Base-by-base conservation (phyloP, 306 rosid genomes). In the Cicer arietinum region DNA sequence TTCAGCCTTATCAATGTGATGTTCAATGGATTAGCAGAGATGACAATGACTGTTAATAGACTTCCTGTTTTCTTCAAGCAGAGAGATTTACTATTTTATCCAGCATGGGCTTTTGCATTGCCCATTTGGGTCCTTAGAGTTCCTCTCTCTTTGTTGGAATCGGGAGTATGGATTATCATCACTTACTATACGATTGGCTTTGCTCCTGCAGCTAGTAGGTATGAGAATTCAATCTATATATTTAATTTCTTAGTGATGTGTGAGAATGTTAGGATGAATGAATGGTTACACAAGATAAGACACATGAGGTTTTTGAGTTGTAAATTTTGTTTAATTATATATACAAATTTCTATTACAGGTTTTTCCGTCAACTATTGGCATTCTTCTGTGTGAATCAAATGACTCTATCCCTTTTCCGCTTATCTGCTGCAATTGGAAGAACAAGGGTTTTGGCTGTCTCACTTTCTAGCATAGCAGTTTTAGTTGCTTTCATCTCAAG, bases 391-490 rank as follows among this genome's bases (percentile, higher is more conserved):
- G 76, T 85, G 42, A 96, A 93, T 84, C 98, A 90, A 74, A 86
- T 90, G 87, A 91, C 90, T 71, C 76, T 93, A 6, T 79, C 95
- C 3, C 91, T 93, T 63, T 93, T 93, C 75, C 87, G 97, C n/a
- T 85, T 93, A 64, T 69, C 90, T 77, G 95, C 98, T 16, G 93
- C 90, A 7, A 12, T 90, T n/a, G 98, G 97, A 66, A 85, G 98
- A 87, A 80, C 88, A 56, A 79, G 83, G 71, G 84, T 91, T 66
- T 73, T 93, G 63, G 86, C 97, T 52, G 81, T 7, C 67, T 82
- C 92, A 6, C 83, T 88, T 45, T 91, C 88, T 35, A 74, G 86
- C 74, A 89, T 93, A 59, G 67, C 93, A 56, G 47, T 93, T 78
- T 82, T 90, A 41, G 2, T 83, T 73, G 80, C 86, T 63, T 88